These are phyloP conservation scores for Solanum chilense DNA, from an alignment of 257 asterid genomes.

Conservation along the genomic window DNA sequence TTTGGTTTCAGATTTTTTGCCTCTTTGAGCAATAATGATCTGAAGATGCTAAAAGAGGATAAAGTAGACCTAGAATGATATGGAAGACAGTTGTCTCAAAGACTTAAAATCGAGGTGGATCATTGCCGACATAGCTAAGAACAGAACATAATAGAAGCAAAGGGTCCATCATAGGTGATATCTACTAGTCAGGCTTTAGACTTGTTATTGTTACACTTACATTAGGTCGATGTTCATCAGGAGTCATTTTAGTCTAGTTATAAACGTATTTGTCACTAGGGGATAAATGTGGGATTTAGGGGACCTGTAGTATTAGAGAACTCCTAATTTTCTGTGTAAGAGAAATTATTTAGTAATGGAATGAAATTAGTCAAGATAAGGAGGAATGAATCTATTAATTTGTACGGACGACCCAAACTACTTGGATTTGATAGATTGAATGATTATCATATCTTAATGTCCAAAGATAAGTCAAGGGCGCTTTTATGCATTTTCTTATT, in stretches of 20 bases:
- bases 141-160: neutral
- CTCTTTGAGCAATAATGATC: neutral
- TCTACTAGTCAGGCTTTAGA: neutral
- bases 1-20: neutral
- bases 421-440: neutral
- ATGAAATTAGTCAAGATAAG: neutral
- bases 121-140: neutral
- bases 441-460: neutral
- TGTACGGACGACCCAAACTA: neutral
- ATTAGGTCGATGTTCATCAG: neutral
- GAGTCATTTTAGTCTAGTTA: neutral
- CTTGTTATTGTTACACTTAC: neutral
- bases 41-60: neutral
- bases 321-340: neutral
- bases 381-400: neutral
- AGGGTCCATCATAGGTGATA: neutral
- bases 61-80: neutral
- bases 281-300: neutral
- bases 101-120: neutral
- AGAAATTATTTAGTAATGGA: neutral
- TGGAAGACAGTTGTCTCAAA: neutral
- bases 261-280: neutral
- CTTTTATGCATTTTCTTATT: neutral
- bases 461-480: neutral
- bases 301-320: neutral